Percentiles rank a stretch among this genome's conserved stretches.
These are phyloP conservation scores for Diaporthe batatas DNA, from an alignment of 2,329 filamentous ascomycete species.

Conservation along the genomic window DNA sequence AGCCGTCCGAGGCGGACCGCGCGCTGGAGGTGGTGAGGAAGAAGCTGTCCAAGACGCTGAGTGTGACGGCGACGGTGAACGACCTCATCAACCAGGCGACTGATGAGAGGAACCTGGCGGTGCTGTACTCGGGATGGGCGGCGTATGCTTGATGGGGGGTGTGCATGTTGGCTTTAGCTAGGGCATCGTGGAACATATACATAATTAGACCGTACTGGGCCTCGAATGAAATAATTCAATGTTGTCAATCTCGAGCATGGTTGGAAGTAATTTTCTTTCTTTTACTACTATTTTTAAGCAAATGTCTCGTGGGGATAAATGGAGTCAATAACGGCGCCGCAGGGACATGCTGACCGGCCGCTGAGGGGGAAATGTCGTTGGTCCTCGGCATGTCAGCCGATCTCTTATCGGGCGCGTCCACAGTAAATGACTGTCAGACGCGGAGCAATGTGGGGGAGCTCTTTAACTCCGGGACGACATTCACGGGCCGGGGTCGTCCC, in stretches of 20 bases:
- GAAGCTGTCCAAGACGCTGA: conserved; percentile 94
- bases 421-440: neutral
- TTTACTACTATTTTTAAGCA: no score
- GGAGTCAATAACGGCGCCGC: no score
- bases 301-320: no score
- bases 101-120: conserved; percentile 91
- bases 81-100: conserved; percentile 96
- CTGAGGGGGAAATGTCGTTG: neutral
- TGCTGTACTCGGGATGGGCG: conserved; percentile 80
- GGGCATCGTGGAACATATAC: neutral
- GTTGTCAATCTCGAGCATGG: neutral
- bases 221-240: neutral
- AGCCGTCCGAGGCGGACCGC: conserved; percentile 84
- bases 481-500: neutral
- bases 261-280: neutral
- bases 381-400: conserved; percentile 16
- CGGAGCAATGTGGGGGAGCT: conserved; percentile 36
- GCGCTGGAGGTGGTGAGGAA: conserved; percentile 94
- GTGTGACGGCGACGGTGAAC: conserved; percentile 94
- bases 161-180: neutral
- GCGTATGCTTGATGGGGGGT: conserved; percentile 53
- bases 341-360: no score
- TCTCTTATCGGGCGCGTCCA: conserved; percentile 26
- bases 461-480: conserved; percentile 30
- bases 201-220: neutral